Base-by-base conservation (phyloP, 169 alveolate genomes). In the Plasmodium cynomolgi region DNA sequence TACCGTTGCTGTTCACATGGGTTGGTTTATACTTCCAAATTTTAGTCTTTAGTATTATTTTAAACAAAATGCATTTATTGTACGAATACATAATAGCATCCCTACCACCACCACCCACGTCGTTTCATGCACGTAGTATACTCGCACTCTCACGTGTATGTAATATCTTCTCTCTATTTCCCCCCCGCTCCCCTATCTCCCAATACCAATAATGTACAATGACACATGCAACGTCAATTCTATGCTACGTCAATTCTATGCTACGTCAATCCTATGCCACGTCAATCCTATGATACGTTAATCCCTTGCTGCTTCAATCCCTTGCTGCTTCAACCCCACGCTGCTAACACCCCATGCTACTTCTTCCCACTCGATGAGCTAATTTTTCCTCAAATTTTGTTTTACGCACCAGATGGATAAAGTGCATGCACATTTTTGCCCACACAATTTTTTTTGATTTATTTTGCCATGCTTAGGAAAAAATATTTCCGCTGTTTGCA, bases 1-100 rank as follows among this genome's bases (percentile, higher is more conserved):
- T 11, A 1, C 37, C 26, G 77, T 58, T 74, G 79, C 41, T 83
- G 81, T 83, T 56, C 71, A 54, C 44, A 72, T 72, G 83, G 92
- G 34, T 84, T 72, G 83, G 75, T 81, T n/a, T 72, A 39, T 47
- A 44, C 58, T 85, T 74, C 73, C 23, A 62, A 74, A 74, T 34
- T 85, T 85, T 73, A 73, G 37, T 84, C 84, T 20, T 58, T 72
- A 84, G 83, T 74, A 72, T 34, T 84, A 54, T 84, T 84, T 68
- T 71, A 41, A 84, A n/a, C 72, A 68, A 39, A 62, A 68, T 84
- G 73, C 33, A 62, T 68, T 29, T 84, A 81, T 84, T 84, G 54
- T 50, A 83, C 75, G 74, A 83, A 83, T 83, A 71, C 82, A 84
- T 84, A 84, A 54, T 29, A 13, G 56, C 77, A 68, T 68, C 23